These are phyloP conservation scores for Fonsecaea pedrosoi DNA, from an alignment of 2,329 filamentous ascomycete species.

Conservation along the genomic window DNA sequence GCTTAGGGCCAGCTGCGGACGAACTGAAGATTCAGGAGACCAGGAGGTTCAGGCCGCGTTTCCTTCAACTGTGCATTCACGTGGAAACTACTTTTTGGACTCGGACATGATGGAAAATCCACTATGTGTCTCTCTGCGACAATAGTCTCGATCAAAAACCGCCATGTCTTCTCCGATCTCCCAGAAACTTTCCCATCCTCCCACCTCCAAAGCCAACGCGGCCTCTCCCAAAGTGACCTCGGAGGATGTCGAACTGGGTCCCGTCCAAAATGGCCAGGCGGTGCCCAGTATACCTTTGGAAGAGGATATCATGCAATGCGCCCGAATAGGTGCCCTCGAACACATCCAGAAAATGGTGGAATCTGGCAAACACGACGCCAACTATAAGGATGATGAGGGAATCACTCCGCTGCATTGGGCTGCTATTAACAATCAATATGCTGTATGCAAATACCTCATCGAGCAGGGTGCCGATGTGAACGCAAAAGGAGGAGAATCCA, in stretches of 20 bases:
- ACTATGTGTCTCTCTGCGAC: slow-evolving; percentile 24
- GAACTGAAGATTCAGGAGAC: slow-evolving; percentile 18
- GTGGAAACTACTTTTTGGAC: neutral
- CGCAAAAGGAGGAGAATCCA: slow-evolving; percentile 90
- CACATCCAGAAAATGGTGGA: slow-evolving; percentile 91
- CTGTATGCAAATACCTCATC: slow-evolving; percentile 94
- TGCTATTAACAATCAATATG: slow-evolving; percentile 97
- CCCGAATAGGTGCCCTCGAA: slow-evolving; percentile 81
- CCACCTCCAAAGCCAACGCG: slow-evolving; percentile 33
- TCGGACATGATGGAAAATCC: slow-evolving; percentile 13
- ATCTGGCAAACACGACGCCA: slow-evolving; percentile 78
- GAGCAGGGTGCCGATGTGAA: slow-evolving; percentile 88
- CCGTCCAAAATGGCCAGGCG: slow-evolving; percentile 39
- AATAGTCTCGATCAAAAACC: slow-evolving; percentile 2
- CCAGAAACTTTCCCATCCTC: slow-evolving; percentile 31
- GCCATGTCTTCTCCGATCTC: slow-evolving; percentile 33
- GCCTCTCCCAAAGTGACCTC: slow-evolving; percentile 32
- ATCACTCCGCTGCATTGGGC: slow-evolving; percentile 98
- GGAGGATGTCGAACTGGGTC: slow-evolving; percentile 39
- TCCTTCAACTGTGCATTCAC: neutral
- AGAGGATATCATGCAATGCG: slow-evolving; percentile 94
- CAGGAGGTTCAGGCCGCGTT: neutral
- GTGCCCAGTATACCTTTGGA: slow-evolving; percentile 57
- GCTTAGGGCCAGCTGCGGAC: slow-evolving; percentile 11
- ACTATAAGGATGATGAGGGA: slow-evolving; percentile 85